Conservation (phyloP, 2,329 filamentous ascomycete genomes). For the Torrubiella hemipterigena region DNA sequence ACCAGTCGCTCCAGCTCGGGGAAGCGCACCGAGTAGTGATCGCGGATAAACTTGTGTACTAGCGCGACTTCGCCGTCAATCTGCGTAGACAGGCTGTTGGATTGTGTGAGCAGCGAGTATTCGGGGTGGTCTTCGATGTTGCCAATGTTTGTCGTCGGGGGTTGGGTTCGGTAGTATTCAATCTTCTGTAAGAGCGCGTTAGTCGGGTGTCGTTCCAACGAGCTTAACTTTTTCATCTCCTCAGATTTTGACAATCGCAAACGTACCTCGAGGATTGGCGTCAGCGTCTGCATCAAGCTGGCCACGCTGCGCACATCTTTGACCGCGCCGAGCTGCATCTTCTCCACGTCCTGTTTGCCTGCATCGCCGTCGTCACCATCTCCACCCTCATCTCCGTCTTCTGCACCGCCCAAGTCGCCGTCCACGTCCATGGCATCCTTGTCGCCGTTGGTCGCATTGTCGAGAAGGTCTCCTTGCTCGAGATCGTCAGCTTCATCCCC, state of each 20-base stretch:
- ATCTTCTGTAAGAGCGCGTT: conserved; percentile 55
- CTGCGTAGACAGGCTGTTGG: conserved; percentile 78
- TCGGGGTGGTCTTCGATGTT: conserved; percentile 88
- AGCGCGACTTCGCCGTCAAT: conserved; percentile 89
- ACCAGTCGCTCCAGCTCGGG: conserved; percentile 86
- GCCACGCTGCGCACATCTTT: conserved; percentile 72
- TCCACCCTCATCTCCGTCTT: conserved; percentile 47
- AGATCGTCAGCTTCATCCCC: conserved; percentile 63
- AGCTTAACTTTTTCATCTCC: conserved; percentile 35
- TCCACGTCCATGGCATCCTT: conserved; percentile 45
- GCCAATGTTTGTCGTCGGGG: conserved; percentile 56
- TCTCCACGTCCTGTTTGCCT: conserved; percentile 68
- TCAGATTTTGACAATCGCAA: conserved; percentile 48
- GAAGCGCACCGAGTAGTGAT: conserved; percentile 90
- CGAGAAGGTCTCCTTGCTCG: conserved; percentile 35
- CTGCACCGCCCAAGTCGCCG: conserved; percentile 27
- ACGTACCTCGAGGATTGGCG: conserved; percentile 74
- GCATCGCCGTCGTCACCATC: conserved; percentile 53
- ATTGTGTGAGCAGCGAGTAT: conserved; percentile 77
- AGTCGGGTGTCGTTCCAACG: conserved; percentile 55
- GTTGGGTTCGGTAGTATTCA: conserved; percentile 58
- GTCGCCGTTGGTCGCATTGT: conserved; percentile 24
- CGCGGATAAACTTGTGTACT: conserved; percentile 91
- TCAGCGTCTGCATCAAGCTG: conserved; percentile 67
- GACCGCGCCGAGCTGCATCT: conserved; percentile 62